Evolutionary conservation across 306 rosid genomes (phyloP), one percentile per base, ranked within the genome.

Genomic region (Rosa persica): DNA sequence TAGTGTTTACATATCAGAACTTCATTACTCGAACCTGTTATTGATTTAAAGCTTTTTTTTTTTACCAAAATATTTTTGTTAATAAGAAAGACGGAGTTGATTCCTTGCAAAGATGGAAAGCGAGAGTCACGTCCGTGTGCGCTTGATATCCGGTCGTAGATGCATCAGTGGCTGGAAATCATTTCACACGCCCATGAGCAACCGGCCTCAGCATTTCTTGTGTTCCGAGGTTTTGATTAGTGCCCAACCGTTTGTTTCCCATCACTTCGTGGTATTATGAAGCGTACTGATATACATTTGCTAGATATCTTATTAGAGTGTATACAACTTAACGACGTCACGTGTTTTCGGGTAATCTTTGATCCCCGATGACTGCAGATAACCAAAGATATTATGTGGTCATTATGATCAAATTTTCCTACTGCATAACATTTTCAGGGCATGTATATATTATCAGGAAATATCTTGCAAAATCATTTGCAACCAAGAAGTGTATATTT

Each of bases 1-100:
- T 70, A 67, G 30, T 81, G 78, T 70, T 66, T 27, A 78, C 48
- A 68, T 62, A 7, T 19, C 11, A 46, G 25, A 49, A 12, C 23
- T 64, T 70, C 43, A 51, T 64, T 66, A 19, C 68, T 39, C 23
- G 12, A 72, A 48, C 44, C 9, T 58, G 17, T 25, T 60, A 25
- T 60, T 47, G 7, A 36, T 47, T 60, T 4, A n/a, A 15, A 70
- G 76, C 51, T 58, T 60, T 55, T 25, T 65, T 34, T 36, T 25
- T 65, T 34, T 36, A 47, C 1, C 4, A 4, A 57, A 22, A 42
- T 36, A 22, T 13, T 43, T 36, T 48, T 30, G 36, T 30, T 30
- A 30, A 30, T 30, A 30, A 58, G 54, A 57, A 49, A 23, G 43
- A n/a, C 38, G 30, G 13, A 46, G 34, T 46, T 62, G 20, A 23